Base-by-base conservation (phyloP, 176 grass and related monocot species). In the Puccinellia tenuiflora region DNA sequence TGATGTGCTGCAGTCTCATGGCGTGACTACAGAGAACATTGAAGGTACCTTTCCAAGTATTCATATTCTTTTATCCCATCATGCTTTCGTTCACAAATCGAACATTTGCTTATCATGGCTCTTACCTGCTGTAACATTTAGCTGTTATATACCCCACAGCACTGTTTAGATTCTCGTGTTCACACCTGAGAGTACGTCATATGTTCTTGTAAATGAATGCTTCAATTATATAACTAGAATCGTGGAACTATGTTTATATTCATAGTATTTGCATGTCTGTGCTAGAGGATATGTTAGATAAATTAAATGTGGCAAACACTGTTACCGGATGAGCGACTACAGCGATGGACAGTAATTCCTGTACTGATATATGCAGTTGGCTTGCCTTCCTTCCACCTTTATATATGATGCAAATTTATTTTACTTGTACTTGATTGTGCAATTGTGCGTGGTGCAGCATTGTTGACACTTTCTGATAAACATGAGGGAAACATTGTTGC, bases 1-100 rank as follows among this genome's bases (percentile, higher is more conserved):
- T 43, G 83, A 96, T 73, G 89, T 99, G 68, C 52, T 96, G 31
- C 66, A 90, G 25, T 80, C 93, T 15, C 96, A 96, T 35, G 93
- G 96, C 0, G 85, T 96, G 0, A 96, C 89, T 33, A 79, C 85
- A 1, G 87, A 86, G 25, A 93, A 96, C 82, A 92, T 99, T 5
- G 85, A 92, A 92, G 90, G 93, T 92, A 81, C 47, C 7, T 26
- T 64, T 33, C 57, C 68, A 33, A 39, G 7, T 25, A 10, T 42
- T 54, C 1, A 13, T 43, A 12, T 45, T 45, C 2, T 18, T 0
- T 60, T 17, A 5, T 15, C 0, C 0, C 0, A 65, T 80, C 33
- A 43, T 11, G 40, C 42, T 12, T 26, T 9, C 2, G 1, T 54
- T 22, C 9, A 28, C 21, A 6, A 13, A 81, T 16, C 12, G 0